Base-by-base conservation (phyloP, 306 rosid species). In the Inga laurina region DNA sequence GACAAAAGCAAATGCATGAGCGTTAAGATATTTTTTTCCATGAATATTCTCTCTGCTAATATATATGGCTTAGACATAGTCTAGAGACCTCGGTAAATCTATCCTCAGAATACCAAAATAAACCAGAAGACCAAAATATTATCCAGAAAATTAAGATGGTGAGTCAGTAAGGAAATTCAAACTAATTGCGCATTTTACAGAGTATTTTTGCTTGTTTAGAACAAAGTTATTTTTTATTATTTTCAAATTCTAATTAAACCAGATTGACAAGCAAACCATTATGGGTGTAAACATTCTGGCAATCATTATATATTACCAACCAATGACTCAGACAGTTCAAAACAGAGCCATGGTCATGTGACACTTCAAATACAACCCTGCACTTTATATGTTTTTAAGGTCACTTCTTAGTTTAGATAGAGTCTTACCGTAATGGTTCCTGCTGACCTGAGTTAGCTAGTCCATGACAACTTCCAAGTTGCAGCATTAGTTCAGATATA, bases 401-500 rank as follows among this genome's bases (percentile, higher is more conserved):
- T 44, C 37, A 19, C 35, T 71, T 43, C 32, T 71, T 43, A 71
- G 56, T 82, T 84, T 24, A 83, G 66, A 79, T 56, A 84, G 66
- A 79, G 59, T 51, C 84, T 84, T 85, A 96, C 99, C 92, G 89
- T 86, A 96, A 82, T 65, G 94, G 93, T 83, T 91, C 99, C 74
- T 84, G 94, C 72, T 89, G 97, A 82, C 97, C 96, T 43, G 88
- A 86, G 83, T 85, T 87, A 48, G 96, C 89, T 81, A 91, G 88
- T 79, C 91, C 88, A 87, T 92, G 94, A 86, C 98, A 96, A 82
- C 97, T 87, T 83, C 99, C 99, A 79, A 96, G 90, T 87, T 93
- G 98, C 83, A 93, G 91, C 70, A 88, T 92, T 76, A 96, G 94
- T 85, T 96, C 98, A 76, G 97, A 94, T 75, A 96, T 95, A 79